Evolutionary conservation across 2,329 filamentous ascomycete genomes (phyloP), one percentile per base, ranked within the genome.

Genomic region (Botrytis fragariae): DNA sequence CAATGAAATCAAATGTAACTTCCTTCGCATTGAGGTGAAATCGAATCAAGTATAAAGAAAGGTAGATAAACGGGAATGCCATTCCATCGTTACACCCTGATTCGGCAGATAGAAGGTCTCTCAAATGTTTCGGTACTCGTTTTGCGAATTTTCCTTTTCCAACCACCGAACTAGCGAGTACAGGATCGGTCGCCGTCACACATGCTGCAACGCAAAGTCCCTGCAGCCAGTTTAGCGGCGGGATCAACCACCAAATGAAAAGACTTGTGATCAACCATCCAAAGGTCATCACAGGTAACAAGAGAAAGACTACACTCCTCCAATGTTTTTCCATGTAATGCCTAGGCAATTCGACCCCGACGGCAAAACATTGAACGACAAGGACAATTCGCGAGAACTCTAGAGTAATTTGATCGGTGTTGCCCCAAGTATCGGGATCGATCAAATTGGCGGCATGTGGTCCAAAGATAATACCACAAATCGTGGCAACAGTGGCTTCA

Each of bases 21-120:
- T 92, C 83, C 64, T 84, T 83, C 8, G 92, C 89, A 77, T 92
- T 82, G 42, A 89, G 90, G 75, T 91, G 86, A 81, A 95, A 97
- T 77, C 92, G 90, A 77, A 98, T 93, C 64, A 98, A 88, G 82
- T 98, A 98, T 44, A 98, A 85, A 1, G 93, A 91, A 44, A 99
- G 87, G 81, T 99, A 99, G 79, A 99, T 89, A 82, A 99, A 99
- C 0, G 96, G 96, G 81, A 99, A 99, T 1, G 96, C 96, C 96
- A 99, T 99, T 83, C 96, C 96, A 82, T 99, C 96, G 87, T 99
- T 99, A 84, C 96, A 99, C 44, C 96, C 96, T 12, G 96, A 99
- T 84, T 99, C 96, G 73, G 95, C 95, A 7, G 96, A 99, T 20
- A 99, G 86, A 69, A 99, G 82, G 84, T 99, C 96, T 86, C 96